Percentiles rank a stretch among this genome's conserved stretches.
Conservation (phyloP, 495 filamentous ascomycete species). For the Hypoxylon trugodes region DNA sequence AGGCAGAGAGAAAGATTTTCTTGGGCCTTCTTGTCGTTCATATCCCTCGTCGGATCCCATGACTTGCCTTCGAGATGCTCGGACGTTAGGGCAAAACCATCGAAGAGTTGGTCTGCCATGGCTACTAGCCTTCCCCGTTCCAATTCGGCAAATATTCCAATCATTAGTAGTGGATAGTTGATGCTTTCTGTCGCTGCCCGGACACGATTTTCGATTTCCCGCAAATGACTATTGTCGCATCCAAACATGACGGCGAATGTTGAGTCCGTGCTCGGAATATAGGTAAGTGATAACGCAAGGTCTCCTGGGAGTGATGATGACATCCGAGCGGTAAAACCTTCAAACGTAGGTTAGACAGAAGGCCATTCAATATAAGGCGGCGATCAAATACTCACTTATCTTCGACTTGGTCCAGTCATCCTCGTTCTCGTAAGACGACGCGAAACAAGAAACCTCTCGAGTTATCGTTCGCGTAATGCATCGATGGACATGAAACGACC, state of each 20-base stretch:
- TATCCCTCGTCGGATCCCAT: constrained; percentile 14
- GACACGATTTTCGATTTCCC: constrained; percentile 14
- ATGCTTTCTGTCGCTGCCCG: background rate
- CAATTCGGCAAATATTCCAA: constrained; percentile 24
- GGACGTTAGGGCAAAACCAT: constrained; percentile 18
- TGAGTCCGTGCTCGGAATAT: constrained; percentile 19
- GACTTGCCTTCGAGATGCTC: constrained; percentile 6
- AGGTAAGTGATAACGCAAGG: constrained; percentile 26
- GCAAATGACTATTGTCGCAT: constrained; percentile 16
- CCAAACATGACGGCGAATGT: constrained; percentile 30
- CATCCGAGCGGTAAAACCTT: constrained; percentile 26
- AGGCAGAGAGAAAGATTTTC: constrained; percentile 27
- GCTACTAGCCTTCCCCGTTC: constrained; percentile 16
- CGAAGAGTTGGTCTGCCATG: constrained; percentile 15
- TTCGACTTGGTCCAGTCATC: background rate
- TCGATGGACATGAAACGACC: constrained; percentile 21
- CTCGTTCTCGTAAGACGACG: constrained; percentile 8
- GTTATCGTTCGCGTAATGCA: constrained; percentile 20
- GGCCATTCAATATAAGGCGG: background rate
- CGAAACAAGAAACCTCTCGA: constrained; percentile 13
- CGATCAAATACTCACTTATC: constrained; percentile 13
- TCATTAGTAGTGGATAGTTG: constrained; percentile 25
- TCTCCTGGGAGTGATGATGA: constrained; percentile 12
- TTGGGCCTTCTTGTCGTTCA: constrained; percentile 29
- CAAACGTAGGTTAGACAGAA: background rate